These are phyloP conservation scores for Helminthosporium solani DNA, from an alignment of 2,329 filamentous ascomycete species.

Conservation along the genomic window DNA sequence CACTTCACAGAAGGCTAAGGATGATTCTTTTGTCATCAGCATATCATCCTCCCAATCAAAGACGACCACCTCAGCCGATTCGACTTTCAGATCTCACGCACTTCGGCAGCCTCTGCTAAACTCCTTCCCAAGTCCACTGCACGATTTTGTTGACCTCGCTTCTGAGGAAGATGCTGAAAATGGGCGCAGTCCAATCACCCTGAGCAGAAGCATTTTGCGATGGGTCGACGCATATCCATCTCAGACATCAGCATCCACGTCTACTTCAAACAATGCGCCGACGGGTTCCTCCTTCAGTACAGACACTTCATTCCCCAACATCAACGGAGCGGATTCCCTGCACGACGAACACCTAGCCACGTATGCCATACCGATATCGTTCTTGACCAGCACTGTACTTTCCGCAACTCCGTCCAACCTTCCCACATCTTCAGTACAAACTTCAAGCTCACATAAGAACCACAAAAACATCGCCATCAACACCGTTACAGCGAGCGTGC, in stretches of 20 bases:
- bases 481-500: neutral
- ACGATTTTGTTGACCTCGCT: conserved; percentile 17
- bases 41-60: neutral
- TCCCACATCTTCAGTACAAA: neutral
- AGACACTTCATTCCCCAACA: conserved; percentile 12
- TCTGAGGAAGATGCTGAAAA: conserved; percentile 26
- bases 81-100: conserved; percentile 10
- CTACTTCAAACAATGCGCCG: neutral
- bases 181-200: conserved; percentile 31
- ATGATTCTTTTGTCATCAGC: neutral
- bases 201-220: conserved; percentile 42
- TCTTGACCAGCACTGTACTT: conserved; percentile 7
- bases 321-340: conserved; percentile 21
- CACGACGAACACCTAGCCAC: conserved; percentile 35
- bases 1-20: neutral
- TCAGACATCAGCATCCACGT: conserved; percentile 1
- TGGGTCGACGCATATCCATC: conserved; percentile 40
- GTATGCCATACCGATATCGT: conserved; percentile 25
- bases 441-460: neutral
- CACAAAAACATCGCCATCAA: neutral
- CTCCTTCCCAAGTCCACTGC: conserved; percentile 18
- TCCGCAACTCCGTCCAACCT: conserved; percentile 4
- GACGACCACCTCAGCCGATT: conserved; percentile 1
- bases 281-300: neutral
- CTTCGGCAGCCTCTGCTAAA: conserved; percentile 19